Conservation (phyloP, 2,329 filamentous ascomycete genomes). For the Pseudocercospora pini-densiflorae region DNA sequence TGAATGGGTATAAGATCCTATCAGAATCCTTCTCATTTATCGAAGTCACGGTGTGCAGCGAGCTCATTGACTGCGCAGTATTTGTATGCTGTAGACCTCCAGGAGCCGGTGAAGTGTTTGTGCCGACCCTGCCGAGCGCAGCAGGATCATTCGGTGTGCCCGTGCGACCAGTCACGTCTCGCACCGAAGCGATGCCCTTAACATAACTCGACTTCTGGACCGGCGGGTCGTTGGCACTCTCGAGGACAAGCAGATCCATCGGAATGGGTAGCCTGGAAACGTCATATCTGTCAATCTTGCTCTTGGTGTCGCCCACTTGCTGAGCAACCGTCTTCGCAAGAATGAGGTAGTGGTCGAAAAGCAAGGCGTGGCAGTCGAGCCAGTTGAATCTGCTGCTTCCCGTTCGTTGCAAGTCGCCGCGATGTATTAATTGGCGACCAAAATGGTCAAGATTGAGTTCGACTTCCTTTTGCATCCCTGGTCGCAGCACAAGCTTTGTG, state of each 20-base stretch:
- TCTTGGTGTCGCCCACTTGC: conserved; percentile 66
- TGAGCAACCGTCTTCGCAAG: conserved; percentile 75
- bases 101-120: conserved; percentile 48
- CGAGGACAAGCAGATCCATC: conserved; percentile 92
- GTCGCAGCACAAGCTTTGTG: conserved; percentile 80
- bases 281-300: conserved; percentile 84
- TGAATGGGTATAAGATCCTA: conserved; percentile 90
- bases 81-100: conserved; percentile 66
- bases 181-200: conserved; percentile 72
- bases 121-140: conserved; percentile 55
- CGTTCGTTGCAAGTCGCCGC: conserved; percentile 87
- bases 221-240: conserved; percentile 89
- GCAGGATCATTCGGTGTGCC: conserved; percentile 39
- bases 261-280: conserved; percentile 95
- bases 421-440: conserved; percentile 85
- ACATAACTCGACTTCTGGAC: conserved; percentile 72
- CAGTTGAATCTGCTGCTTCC: conserved; percentile 88
- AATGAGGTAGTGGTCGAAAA: conserved; percentile 97
- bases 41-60: conserved; percentile 52
- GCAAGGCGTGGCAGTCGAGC: conserved; percentile 89
- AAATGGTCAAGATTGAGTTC: conserved; percentile 90
- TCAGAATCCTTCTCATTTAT: conserved; percentile 69
- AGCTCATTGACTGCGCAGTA: conserved; percentile 65
- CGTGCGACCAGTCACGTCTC: conserved; percentile 56
- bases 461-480: conserved; percentile 81